Conservation (phyloP, 2,329 filamentous ascomycete species). For the Ophiostoma australiae region DNA sequence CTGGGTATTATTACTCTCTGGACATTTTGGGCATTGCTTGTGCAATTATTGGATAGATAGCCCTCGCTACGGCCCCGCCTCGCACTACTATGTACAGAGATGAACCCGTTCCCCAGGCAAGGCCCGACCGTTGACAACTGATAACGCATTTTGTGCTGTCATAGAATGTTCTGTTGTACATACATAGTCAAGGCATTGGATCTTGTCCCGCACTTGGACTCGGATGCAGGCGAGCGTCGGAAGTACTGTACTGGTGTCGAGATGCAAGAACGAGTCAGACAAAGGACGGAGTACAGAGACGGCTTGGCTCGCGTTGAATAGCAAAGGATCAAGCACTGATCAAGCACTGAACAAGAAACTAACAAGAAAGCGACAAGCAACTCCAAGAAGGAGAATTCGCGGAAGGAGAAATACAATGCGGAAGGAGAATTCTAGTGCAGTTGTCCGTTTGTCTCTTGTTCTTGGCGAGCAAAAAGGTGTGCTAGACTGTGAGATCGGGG, state of each 20-base stretch:
- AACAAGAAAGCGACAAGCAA: too few species aligned
- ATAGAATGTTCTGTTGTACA: neutral
- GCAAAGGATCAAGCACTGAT: too few species aligned
- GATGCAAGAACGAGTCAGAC: too few species aligned
- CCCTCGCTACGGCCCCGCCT: neutral
- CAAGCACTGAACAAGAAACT: neutral
- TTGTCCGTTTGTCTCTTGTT: neutral
- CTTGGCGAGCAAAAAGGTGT: neutral
- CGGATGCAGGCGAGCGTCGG: too few species aligned
- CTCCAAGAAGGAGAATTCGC: neutral
- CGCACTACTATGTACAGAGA: neutral
- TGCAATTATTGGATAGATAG: neutral
- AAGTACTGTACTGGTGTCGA: too few species aligned
- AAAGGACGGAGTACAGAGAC: neutral
- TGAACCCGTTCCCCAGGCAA: neutral
- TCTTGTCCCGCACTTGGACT: too few species aligned
- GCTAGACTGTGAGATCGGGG: neutral
- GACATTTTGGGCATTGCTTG: neutral
- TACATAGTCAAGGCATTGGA: neutral
- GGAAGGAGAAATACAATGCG: neutral
- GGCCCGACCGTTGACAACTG: neutral
- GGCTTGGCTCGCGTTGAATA: neutral
- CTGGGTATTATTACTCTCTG: neutral
- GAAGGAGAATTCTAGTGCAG: neutral
- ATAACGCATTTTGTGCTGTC: conserved; percentile 9